These are phyloP conservation scores for Rhodomyrtus psidioides DNA, from an alignment of 441 rosid species.

Conservation along the genomic window DNA sequence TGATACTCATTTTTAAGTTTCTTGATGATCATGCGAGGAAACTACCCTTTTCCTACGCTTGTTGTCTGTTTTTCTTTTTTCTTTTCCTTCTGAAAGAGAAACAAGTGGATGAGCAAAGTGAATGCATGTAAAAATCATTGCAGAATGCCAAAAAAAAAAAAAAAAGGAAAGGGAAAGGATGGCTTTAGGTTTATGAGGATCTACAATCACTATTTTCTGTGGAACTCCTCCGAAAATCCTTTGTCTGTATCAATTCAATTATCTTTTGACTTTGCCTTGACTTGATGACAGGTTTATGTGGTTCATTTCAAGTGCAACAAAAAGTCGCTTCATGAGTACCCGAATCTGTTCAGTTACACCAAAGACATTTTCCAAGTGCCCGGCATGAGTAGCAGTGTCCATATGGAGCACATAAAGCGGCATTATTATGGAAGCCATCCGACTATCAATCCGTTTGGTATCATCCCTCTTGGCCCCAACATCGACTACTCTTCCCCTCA, in stretches of 20 bases:
- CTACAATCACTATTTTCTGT: background rate
- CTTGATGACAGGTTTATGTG: constrained; percentile 50
- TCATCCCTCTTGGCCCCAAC: constrained; percentile 63
- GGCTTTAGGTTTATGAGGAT: background rate
- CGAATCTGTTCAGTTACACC: constrained; percentile 71
- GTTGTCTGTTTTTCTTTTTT: background rate
- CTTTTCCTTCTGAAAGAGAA: background rate
- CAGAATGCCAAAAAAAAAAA: background rate
- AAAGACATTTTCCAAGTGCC: constrained; percentile 68
- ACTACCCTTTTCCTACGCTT: background rate
- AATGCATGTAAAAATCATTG: background rate
- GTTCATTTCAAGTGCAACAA: constrained; percentile 95
- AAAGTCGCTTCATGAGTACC: constrained; percentile 69
- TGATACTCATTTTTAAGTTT: background rate
- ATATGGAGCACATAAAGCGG: constrained; percentile 74
- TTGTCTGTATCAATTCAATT: background rate
- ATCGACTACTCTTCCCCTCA: constrained; percentile 53
- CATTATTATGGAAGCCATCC: constrained; percentile 93
- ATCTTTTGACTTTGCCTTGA: background rate
- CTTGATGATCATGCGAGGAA: background rate
- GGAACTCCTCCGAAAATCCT: background rate
- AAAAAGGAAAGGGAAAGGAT: background rate
- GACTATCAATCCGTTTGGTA: constrained; percentile 59
- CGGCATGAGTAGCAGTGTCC: constrained; percentile 54
- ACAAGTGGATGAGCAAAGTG: background rate